Base-by-base conservation (phyloP, 2,329 filamentous ascomycete genomes). In the Anthostomella pinea region DNA sequence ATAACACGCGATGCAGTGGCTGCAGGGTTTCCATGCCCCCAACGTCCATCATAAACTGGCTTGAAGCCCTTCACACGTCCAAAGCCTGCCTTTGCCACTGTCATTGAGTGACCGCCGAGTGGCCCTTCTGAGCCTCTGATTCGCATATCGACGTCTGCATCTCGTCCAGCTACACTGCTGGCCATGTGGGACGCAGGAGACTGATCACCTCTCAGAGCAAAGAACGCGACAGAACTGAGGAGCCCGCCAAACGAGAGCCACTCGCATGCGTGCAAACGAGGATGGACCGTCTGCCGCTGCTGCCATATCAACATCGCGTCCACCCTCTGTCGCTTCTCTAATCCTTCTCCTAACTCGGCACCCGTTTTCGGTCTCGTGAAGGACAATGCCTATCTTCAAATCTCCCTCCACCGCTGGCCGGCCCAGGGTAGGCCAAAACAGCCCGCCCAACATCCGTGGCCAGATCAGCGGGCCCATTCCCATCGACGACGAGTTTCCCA, bases 391-490 rank as follows among this genome's bases (percentile, higher is more conserved):
- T 30, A 52, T 73, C 27, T 75, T 73, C 63, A 75, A 69, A 54
- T 59, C 66, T 33, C 49, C 62, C 21, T 56, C 70, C 35, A 62
- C 53, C 49, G 52, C 62, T 47, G 63, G 63, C 45, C 62, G 65
- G 46, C 64, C 60, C 36, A 68, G 66, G 48, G 57, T 64, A 24
- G 60, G 59, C 38, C 61, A 67, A 21, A 48, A 48, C 17, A 44
- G 46, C 22, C 48, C 37, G 47, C 58, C 60, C 37, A 70, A 72
- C 16, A 73, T 81, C 43, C 72, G 78, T 24, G 77, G 77, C 43
- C 75, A 71, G 47, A 81, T 82, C 43, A 81, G 77, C 19, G 70
- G 68, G 6, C 79, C 79, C 10, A 81, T 82, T 30, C 77, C 77
- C 2, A 72, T 82, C 15, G 72, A 71, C 48, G 68, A 78, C 43